phyloP scores from a whole-genome alignment of 345 rosid species.

The Citrus reticulata region DNA sequence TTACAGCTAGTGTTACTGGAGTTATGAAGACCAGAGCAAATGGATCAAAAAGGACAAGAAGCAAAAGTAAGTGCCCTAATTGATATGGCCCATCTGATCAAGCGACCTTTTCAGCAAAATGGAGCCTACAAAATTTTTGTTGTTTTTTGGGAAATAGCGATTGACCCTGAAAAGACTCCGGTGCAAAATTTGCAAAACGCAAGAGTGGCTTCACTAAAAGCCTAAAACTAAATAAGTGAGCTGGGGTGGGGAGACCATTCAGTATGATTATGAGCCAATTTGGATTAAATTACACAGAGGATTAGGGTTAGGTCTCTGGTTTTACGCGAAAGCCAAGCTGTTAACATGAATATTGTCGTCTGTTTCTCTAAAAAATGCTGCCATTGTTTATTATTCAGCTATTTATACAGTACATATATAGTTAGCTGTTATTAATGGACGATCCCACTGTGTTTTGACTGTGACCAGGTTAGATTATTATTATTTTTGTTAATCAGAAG shows the following conservation, averaged over 20 bases:
- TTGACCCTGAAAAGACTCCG: conserved; percentile 13
- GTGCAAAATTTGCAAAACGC: neutral
- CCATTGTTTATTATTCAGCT: neutral
- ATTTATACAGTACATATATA: neutral
- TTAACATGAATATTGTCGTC: neutral
- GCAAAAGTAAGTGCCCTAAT: neutral
- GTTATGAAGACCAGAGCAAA: neutral
- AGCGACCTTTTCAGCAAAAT: neutral
- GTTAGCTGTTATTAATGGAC: neutral
- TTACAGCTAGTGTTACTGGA: neutral
- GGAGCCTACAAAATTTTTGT: neutral
- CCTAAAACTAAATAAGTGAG: neutral
- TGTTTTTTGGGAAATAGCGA: neutral
- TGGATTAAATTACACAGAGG: neutral
- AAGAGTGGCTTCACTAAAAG: neutral
- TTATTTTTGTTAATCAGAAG: no score
- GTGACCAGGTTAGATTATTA: neutral
- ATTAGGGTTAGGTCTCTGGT: conserved; percentile 7
- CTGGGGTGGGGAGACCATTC: neutral
- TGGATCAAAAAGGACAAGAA: neutral
- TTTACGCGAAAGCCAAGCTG: conserved; percentile 29
- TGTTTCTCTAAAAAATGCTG: neutral
- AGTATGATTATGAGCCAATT: neutral
- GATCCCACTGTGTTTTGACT: neutral
- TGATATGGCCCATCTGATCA: neutral